phyloP scores from a whole-genome alignment of 2,329 filamentous ascomycete species.

The Cercospora sp. region DNA sequence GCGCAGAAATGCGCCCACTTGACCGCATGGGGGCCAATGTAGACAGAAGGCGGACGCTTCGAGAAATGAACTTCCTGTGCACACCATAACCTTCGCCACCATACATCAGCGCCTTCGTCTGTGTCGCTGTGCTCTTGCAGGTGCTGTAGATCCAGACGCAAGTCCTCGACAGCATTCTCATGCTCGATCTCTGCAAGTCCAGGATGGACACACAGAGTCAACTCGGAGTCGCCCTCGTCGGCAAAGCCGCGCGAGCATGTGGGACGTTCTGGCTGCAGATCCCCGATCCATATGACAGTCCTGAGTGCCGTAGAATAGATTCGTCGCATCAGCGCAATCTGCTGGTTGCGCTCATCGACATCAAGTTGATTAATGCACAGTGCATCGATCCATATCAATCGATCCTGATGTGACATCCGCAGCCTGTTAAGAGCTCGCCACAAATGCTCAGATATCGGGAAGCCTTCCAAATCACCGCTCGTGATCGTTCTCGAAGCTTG shows the following conservation, averaged over 20 bases:
- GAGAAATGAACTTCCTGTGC: conserved; percentile 25
- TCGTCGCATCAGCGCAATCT: conserved; percentile 29
- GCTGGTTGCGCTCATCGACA: conserved; percentile 25
- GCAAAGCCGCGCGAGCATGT: conserved; percentile 15
- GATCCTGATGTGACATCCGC: conserved; percentile 3
- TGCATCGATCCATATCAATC: conserved; percentile 31
- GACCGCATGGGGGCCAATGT: conserved; percentile 28
- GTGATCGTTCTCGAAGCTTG: conserved; percentile 6
- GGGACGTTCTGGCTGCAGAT: conserved; percentile 3
- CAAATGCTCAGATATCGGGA: conserved; percentile 19
- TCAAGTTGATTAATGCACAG: conserved; percentile 32
- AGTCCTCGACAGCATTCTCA: conserved; percentile 17
- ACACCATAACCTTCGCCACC: conserved; percentile 30
- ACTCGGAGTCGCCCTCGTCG: conserved; percentile 2
- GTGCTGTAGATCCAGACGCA: conserved; percentile 15
- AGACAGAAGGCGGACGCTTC: conserved; percentile 22
- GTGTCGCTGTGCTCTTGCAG: conserved; percentile 9
- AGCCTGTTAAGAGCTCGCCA: conserved; percentile 19
- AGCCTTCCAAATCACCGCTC: conserved; percentile 16
- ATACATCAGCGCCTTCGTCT: conserved; percentile 17
- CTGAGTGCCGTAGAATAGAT: conserved; percentile 27
- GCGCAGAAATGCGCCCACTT: conserved; percentile 24
- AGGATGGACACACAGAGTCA: conserved; percentile 21
- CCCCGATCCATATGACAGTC: conserved; percentile 29
- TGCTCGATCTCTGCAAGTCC: conserved; percentile 27